phyloP scores from a whole-genome alignment of 2,329 filamentous ascomycete genomes.

The Hypoxylon sp. region DNA sequence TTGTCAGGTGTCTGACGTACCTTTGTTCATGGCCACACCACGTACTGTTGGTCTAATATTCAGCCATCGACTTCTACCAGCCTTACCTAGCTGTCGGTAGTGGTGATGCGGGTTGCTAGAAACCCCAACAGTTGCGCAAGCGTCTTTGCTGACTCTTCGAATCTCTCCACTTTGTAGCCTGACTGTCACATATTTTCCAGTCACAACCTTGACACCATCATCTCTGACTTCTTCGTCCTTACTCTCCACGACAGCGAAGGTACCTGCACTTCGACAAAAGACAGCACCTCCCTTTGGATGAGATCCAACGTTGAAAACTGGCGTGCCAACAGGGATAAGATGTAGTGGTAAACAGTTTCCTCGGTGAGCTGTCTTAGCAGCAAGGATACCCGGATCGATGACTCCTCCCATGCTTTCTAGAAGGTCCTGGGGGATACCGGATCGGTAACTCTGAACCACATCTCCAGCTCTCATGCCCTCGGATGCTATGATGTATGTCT shows the following conservation, averaged over 20 bases:
- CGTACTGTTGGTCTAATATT: slow-evolving; percentile 95
- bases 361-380: slow-evolving; percentile 90
- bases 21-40: slow-evolving; percentile 98
- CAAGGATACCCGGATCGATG: slow-evolving; percentile 93
- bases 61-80: slow-evolving; percentile 90
- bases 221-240: slow-evolving; percentile 81
- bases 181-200: slow-evolving; percentile 81
- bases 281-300: slow-evolving; percentile 78
- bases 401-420: slow-evolving; percentile 91
- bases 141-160: slow-evolving; percentile 86
- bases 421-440: slow-evolving; percentile 86
- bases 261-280: slow-evolving; percentile 94
- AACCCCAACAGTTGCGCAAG: slow-evolving; percentile 92
- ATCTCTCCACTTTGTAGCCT: slow-evolving; percentile 93
- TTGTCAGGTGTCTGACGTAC: slow-evolving; percentile 55
- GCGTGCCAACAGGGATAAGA: slow-evolving; percentile 94
- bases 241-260: slow-evolving; percentile 85
- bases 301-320: slow-evolving; percentile 89
- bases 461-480: slow-evolving; percentile 94
- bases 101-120: slow-evolving; percentile 94
- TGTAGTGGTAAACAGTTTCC: slow-evolving; percentile 95
- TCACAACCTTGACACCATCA: slow-evolving; percentile 68
- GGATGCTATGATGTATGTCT: slow-evolving; percentile 93
- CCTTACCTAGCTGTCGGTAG: slow-evolving; percentile 91
- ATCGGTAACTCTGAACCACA: slow-evolving; percentile 87